A percentile compares a stretch with the other conserved stretches of the same genome.
These are phyloP conservation scores for Phaeosphaeriaceae sp. DNA, from an alignment of 2,329 filamentous ascomycete species.

Conservation along the genomic window DNA sequence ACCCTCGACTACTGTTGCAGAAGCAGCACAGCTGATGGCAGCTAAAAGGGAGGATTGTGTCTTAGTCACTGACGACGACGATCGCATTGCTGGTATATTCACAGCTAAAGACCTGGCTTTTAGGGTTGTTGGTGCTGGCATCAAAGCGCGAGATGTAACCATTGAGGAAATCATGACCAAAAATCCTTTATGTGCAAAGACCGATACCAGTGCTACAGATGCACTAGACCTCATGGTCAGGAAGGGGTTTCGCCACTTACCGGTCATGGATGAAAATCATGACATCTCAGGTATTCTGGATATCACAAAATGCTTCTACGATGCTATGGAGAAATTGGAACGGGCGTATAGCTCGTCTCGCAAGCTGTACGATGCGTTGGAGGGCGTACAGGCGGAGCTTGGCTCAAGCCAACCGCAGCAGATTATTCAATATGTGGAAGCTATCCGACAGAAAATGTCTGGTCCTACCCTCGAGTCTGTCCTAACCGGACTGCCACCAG, in stretches of 20 bases:
- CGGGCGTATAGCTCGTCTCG: conserved; percentile 97
- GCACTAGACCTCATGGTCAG: conserved; percentile 97
- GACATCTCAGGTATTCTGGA: conserved; percentile 98
- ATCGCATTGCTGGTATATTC: conserved; percentile 97
- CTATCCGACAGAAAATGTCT: conserved; percentile 94
- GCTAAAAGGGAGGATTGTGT: conserved; percentile 99
- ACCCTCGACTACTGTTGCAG: conserved; percentile 88
- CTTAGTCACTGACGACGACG: conserved; percentile 95
- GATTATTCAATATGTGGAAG: conserved; percentile 98
- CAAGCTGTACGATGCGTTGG: conserved; percentile 94
- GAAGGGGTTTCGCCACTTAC: conserved; percentile 96
- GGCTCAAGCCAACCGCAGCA: conserved; percentile 96
- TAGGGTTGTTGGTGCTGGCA: conserved; percentile 87
- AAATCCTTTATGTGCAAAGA: conserved; percentile 95
- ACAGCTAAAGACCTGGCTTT: conserved; percentile 98
- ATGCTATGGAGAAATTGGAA: conserved; percentile 99
- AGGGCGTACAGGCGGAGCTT: conserved; percentile 96
- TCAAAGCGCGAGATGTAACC: conserved; percentile 87
- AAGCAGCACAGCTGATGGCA: conserved; percentile 98
- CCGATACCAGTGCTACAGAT: conserved; percentile 97
- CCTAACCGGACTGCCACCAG: conserved; percentile 87
- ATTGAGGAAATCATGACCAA: conserved; percentile 99
- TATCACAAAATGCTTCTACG: conserved; percentile 99
- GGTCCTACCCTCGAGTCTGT: conserved; percentile 95
- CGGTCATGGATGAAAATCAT: conserved; percentile 99